A percentile compares a stretch with the other conserved stretches of the same genome.
phyloP scores from a whole-genome alignment of 73 alveolate species.

The Stentor coeruleus region DNA sequence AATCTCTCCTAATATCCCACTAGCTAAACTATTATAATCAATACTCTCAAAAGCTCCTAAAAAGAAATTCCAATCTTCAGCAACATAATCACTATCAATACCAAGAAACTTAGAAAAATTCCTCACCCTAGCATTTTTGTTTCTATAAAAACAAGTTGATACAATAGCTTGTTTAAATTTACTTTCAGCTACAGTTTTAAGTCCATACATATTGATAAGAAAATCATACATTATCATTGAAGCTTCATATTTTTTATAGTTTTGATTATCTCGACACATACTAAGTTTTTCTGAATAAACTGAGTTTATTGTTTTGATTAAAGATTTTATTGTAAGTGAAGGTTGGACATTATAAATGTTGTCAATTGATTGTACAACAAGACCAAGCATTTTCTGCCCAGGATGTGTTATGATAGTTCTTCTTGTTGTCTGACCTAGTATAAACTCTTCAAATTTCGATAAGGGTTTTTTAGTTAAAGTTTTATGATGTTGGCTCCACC shows the following conservation, averaged over 20 bases:
- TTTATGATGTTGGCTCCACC: too few species aligned
- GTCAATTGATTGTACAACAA: background rate
- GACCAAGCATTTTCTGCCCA: background rate
- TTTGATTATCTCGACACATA: background rate
- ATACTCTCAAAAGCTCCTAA: background rate
- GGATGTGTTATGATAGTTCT: background rate
- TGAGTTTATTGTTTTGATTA: background rate
- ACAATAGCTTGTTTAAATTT: slow-evolving; percentile 26
- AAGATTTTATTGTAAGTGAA: background rate
- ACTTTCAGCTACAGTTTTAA: slow-evolving; percentile 27
- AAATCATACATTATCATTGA: background rate
- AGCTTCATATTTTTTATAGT: background rate
- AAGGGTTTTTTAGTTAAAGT: too few species aligned
- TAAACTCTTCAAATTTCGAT: background rate
- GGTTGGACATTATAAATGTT: background rate
- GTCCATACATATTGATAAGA: slow-evolving; percentile 17
- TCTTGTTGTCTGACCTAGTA: background rate
- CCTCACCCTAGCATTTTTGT: background rate
- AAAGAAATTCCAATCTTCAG: slow-evolving; percentile 2
- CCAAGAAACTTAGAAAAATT: slow-evolving; percentile 22
- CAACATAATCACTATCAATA: background rate
- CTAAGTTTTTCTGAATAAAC: background rate
- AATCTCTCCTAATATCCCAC: background rate
- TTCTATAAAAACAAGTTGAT: background rate
- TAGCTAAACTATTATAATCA: background rate